Conservation (phyloP, 1,284 basidiomycete species). For the Apiotrichum porosum region DNA sequence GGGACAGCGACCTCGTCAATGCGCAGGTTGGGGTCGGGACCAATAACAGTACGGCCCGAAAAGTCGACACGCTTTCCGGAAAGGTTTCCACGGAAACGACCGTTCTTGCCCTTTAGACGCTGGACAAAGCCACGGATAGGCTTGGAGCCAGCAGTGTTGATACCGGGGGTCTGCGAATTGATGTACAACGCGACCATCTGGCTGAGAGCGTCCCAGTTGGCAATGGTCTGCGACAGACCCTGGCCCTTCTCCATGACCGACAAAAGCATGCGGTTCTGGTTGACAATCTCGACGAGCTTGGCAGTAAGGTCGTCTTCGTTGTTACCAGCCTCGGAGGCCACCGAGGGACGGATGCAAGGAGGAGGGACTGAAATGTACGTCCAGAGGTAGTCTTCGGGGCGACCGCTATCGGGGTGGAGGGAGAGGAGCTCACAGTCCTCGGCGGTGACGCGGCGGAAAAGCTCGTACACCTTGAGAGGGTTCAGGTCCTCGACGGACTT, state of each 20-base stretch:
- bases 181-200: constrained; percentile 95
- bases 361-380: constrained; percentile 98
- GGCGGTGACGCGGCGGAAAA: constrained; percentile 89
- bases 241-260: constrained; percentile 82
- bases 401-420: constrained; percentile 77
- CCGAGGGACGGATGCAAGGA: constrained; percentile 94
- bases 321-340: constrained; percentile 87
- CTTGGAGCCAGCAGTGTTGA: constrained; percentile 75
- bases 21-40: constrained; percentile 93
- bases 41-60: constrained; percentile 96
- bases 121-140: constrained; percentile 97
- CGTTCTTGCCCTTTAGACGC: constrained; percentile 97
- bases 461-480: constrained; percentile 84
- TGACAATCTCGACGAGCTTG: constrained; percentile 95
- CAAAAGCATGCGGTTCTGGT: constrained; percentile 89
- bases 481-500: constrained; percentile 94
- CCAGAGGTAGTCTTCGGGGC: constrained; percentile 98
- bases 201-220: constrained; percentile 96
- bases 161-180: constrained; percentile 94
- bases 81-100: constrained; percentile 96
- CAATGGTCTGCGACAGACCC: constrained; percentile 85
- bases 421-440: constrained; percentile 97
- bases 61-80: constrained; percentile 99
- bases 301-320: constrained; percentile 99
- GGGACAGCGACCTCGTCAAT: constrained; percentile 99